Percentiles rank a stretch among this genome's conserved stretches.
Conservation (phyloP, 23 red algal species). For the Gracilaria caudata region DNA sequence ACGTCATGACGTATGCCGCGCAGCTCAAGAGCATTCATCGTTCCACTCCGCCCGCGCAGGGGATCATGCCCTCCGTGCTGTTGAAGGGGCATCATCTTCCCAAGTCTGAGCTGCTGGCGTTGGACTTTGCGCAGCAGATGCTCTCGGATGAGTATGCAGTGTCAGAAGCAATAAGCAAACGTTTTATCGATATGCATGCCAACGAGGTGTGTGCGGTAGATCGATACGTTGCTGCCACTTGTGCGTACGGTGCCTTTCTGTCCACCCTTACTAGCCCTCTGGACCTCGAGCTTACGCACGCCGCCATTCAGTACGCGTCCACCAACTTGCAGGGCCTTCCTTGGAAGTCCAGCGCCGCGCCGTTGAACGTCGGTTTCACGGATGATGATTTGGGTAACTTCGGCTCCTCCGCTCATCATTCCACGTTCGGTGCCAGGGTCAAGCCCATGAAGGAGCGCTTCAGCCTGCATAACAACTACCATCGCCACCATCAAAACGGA, state of each 20-base stretch:
- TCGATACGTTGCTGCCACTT: slow-evolving; percentile 34
- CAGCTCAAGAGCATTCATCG: slow-evolving; percentile 53
- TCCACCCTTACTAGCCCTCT: slow-evolving; percentile 29
- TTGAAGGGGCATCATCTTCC: slow-evolving; percentile 30
- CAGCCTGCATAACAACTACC: slow-evolving; percentile 46
- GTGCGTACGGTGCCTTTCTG: slow-evolving; percentile 59
- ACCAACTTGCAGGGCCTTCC: slow-evolving; percentile 48
- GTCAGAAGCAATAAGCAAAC: slow-evolving; percentile 4
- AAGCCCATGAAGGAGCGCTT: slow-evolving; percentile 49
- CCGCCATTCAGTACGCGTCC: slow-evolving; percentile 55
- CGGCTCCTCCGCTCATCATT: slow-evolving; percentile 3
- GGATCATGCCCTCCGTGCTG: slow-evolving; percentile 40
- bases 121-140: slow-evolving; percentile 63
- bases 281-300: slow-evolving; percentile 60
- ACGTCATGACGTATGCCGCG: slow-evolving; percentile 57
- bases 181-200: slow-evolving; percentile 2
- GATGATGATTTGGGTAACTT: slow-evolving; percentile 54
- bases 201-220: slow-evolving; percentile 1
- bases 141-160: slow-evolving; percentile 31
- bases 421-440: slow-evolving; percentile 22
- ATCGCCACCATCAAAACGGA: slow-evolving; percentile 19
- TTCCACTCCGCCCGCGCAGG: slow-evolving; percentile 37
- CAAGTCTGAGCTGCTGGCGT: slow-evolving; percentile 21
- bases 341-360: slow-evolving; percentile 48
- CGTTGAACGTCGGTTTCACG: slow-evolving; percentile 46